These are phyloP conservation scores for Megacollybia marginata DNA, from an alignment of 768 basidiomycete genomes.

Conservation along the genomic window DNA sequence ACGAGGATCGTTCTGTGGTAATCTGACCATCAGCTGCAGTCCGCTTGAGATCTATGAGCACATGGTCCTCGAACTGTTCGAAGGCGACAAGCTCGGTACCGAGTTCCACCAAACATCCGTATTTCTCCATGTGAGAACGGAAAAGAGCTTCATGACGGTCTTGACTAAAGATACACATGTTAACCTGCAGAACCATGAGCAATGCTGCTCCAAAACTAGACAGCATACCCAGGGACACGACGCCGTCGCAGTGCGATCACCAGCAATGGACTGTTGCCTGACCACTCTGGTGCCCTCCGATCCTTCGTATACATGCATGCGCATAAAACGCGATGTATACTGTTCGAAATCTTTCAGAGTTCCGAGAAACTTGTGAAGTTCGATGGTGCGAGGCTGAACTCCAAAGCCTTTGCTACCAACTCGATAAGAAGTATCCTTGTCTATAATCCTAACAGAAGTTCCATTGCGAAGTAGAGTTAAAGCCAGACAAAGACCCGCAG, in stretches of 20 bases:
- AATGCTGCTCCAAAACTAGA: background rate
- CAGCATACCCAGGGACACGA: background rate
- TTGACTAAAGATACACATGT: conserved; percentile 1
- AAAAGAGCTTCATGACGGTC: conserved; percentile 11
- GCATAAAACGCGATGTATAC: background rate
- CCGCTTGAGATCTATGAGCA: conserved; percentile 14
- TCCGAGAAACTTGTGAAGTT: background rate
- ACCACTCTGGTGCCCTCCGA: background rate
- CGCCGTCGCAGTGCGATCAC: background rate
- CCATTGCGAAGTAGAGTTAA: conserved; percentile 5
- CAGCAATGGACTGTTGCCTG: background rate
- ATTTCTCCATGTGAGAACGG: conserved; percentile 5
- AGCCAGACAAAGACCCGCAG: conserved; percentile 6
- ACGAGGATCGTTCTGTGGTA: background rate
- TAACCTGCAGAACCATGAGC: background rate
- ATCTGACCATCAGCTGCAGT: background rate
- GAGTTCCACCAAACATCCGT: conserved; percentile 13
- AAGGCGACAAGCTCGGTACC: conserved; percentile 21
- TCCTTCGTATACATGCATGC: background rate
- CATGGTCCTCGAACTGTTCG: conserved; percentile 16
- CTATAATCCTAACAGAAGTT: conserved; percentile 5
- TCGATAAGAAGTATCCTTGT: background rate
- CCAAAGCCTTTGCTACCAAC: conserved; percentile 4
- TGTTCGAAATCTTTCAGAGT: background rate
- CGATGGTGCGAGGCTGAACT: conserved; percentile 2